Base-by-base conservation (phyloP, 2,329 filamentous ascomycete species). In the Ilyonectria robusta region DNA sequence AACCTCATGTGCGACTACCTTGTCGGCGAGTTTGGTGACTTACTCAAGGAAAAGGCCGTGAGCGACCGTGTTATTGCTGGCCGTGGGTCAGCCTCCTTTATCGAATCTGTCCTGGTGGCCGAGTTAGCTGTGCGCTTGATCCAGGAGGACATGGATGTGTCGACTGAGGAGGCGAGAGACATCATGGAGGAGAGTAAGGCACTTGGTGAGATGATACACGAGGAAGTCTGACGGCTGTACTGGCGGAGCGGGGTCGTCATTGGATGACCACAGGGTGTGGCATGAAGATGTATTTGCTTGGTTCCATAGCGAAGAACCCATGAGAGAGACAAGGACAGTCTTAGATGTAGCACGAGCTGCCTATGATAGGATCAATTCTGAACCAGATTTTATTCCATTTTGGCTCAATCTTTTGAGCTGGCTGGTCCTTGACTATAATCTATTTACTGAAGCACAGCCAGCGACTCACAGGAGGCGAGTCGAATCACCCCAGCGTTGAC, bases 61-160 rank as follows among this genome's bases (percentile, higher is more conserved):
- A 84, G 86, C 59, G 93, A 95, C 76, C 82, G 84, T 17, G 83
- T 94, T 19, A 88, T 95, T 65, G 87, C 91, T 15, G 87, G 88
- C 1, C 85, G 91, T 35, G 92, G 92, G 1, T 86, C 91, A 40
- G 88, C 89, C 5, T 87, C 86, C 26, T 95, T 92, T 73, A 89
- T 94, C 2, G 92, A 94, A 79, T 85, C 86, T 1, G 93, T 95
- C 1, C 81, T 97, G 67, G 93, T 97, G 26, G 93, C 93, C 0
- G 94, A 97, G 78, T 76, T 89, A 70, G 83, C 86, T 26, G 82
- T 86, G 40, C 81, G 79, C 66, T 79, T 90, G 58, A 87, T 89
- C 68, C 85, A 84, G 80, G 86, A 90, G 72, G 88, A 89, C 67
- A 86, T 89, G 84, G 65, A 70, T 2, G 81, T 87, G 23, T 77